These are phyloP conservation scores for Gleditsia sinensis DNA, from an alignment of 306 rosid species.

Conservation along the genomic window DNA sequence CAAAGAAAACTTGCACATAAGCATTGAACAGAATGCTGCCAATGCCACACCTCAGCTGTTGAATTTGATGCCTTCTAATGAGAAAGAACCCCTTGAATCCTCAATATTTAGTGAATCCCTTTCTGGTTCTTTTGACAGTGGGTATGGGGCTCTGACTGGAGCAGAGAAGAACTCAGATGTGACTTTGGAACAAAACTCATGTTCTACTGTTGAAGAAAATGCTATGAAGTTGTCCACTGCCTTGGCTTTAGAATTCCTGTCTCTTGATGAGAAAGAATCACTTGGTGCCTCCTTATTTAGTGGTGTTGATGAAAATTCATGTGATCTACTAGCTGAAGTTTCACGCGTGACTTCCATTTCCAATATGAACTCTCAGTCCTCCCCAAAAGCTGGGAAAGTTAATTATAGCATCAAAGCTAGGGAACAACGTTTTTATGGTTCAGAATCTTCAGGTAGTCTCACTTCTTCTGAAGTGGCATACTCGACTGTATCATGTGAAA, in stretches of 20 bases:
- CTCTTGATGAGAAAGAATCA: constrained; percentile 39
- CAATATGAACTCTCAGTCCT: not conserved
- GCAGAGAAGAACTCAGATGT: constrained; percentile 18
- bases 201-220: constrained; percentile 39
- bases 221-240: constrained; percentile 24
- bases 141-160: constrained; percentile 2
- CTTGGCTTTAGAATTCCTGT: constrained; percentile 28
- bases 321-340: constrained; percentile 29
- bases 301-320: constrained; percentile 18
- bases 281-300: constrained; percentile 27
- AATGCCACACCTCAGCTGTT: not conserved
- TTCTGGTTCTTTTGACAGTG: constrained; percentile 27
- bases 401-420: not conserved
- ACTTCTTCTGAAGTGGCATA: not conserved
- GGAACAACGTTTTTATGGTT: not conserved
- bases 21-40: not conserved
- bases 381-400: not conserved
- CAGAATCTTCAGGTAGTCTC: not conserved
- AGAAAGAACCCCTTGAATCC: not conserved
- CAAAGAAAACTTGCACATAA: constrained; percentile 21
- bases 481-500: constrained; percentile 35
- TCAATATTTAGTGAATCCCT: constrained; percentile 1
- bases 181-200: constrained; percentile 31
- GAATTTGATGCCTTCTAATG: not conserved
- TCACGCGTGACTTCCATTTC: constrained; percentile 20